A percentile compares a stretch with the other conserved stretches of the same genome.
Evolutionary conservation across 2,329 filamentous ascomycete genomes (phyloP).

Genomic region (Aspergillus bombycis): DNA sequence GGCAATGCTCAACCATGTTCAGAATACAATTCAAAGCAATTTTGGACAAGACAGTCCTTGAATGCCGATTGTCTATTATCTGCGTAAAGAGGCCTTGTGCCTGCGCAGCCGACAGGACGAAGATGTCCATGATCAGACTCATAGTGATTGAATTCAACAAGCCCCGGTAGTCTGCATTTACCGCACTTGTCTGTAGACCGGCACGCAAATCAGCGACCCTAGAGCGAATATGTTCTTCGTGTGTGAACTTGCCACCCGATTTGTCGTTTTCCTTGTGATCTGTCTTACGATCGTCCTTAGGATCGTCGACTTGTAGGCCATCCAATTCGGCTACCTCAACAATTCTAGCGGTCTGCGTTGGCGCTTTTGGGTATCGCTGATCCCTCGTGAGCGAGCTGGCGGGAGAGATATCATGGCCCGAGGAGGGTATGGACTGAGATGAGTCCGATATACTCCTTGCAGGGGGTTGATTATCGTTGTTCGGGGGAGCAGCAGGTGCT

Average conservation of each 20-base stretch:
- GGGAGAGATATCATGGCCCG: slow-evolving; percentile 4
- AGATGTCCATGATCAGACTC: slow-evolving; percentile 34
- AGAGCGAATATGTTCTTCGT: slow-evolving; percentile 14
- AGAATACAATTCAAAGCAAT: slow-evolving; percentile 29
- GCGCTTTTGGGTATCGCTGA: not conserved
- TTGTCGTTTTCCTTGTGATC: slow-evolving; percentile 1
- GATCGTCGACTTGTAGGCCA: slow-evolving; percentile 34
- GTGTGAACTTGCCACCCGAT: not conserved
- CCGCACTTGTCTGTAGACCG: slow-evolving; percentile 17
- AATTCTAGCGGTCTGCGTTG: slow-evolving; percentile 16
- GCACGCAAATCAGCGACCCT: slow-evolving; percentile 26
- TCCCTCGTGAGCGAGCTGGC: slow-evolving; percentile 9
- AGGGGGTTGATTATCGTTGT: slow-evolving; percentile 6
- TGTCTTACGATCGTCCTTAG: slow-evolving; percentile 15
- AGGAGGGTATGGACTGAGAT: slow-evolving; percentile 2
- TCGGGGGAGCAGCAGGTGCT: slow-evolving; percentile 3
- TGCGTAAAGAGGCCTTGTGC: slow-evolving; percentile 28
- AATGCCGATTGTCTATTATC: slow-evolving; percentile 27
- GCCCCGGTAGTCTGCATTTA: slow-evolving; percentile 17
- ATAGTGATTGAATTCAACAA: slow-evolving; percentile 26
- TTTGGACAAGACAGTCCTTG: slow-evolving; percentile 21
- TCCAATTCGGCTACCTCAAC: slow-evolving; percentile 41
- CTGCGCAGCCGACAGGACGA: slow-evolving; percentile 32
- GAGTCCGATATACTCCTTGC: slow-evolving; percentile 15
- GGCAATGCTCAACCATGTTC: slow-evolving; percentile 37